A percentile compares a stretch with the other conserved stretches of the same genome.
Evolutionary conservation across 2,329 filamentous ascomycete species (phyloP).

Genomic region (Ramichloridium luteum): DNA sequence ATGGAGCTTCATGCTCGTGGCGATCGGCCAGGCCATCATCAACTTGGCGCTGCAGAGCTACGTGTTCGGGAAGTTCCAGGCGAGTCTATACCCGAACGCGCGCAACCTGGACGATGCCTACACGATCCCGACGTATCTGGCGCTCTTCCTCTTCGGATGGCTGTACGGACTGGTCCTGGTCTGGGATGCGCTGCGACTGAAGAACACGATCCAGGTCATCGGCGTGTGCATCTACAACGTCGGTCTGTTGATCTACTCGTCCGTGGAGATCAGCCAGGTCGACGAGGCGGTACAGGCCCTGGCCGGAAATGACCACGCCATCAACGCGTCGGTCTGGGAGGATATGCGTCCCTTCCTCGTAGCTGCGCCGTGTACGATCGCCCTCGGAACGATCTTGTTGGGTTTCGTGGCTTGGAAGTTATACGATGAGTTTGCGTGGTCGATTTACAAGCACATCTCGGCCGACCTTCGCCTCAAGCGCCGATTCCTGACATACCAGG

Average conservation of each 20-base stretch:
- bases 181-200: slow-evolving; percentile 84
- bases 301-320: slow-evolving; percentile 25
- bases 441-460: slow-evolving; percentile 97
- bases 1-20: slow-evolving; percentile 66
- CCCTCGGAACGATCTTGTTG: slow-evolving; percentile 59
- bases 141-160: slow-evolving; percentile 94
- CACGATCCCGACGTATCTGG: slow-evolving; percentile 86
- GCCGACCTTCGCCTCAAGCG: slow-evolving; percentile 95
- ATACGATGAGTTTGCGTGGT: slow-evolving; percentile 98
- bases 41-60: slow-evolving; percentile 80
- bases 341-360: slow-evolving; percentile 65
- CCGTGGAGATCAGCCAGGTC: slow-evolving; percentile 88
- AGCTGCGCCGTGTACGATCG: slow-evolving; percentile 75
- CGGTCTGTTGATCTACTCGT: slow-evolving; percentile 81
- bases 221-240: slow-evolving; percentile 87
- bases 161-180: slow-evolving; percentile 81
- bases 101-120: slow-evolving; percentile 5
- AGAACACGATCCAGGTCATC: slow-evolving; percentile 98
- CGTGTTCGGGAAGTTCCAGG: slow-evolving; percentile 78
- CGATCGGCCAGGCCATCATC: slow-evolving; percentile 63
- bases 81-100: slow-evolving; percentile 30
- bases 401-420: slow-evolving; percentile 80
- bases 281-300: slow-evolving; percentile 55
- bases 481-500: slow-evolving; percentile 91
- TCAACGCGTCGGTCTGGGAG: slow-evolving; percentile 50